Evolutionary conservation across 1,139 yeast genomes (phyloP), one percentile per base, ranked within the genome.

Genomic region (Diutina neorugosa): DNA sequence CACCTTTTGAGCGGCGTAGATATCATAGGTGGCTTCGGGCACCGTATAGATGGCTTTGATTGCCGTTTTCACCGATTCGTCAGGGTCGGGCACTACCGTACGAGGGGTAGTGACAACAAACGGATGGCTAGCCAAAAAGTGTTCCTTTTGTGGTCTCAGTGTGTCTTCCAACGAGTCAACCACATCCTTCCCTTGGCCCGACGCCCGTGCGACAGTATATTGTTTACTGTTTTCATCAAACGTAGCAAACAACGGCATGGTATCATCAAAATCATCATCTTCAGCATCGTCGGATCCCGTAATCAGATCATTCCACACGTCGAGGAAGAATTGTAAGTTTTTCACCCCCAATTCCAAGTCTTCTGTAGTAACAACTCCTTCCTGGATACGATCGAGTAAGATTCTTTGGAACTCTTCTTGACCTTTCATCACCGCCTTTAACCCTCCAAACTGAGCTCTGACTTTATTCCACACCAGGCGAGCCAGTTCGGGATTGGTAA

Each of bases 361-460:
- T 18, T 46, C 50, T 2, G 50, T 27, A 1, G 50, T 46, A 1
- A 46, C 50, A 0, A 46, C 16, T 1, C 50, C 50, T 27, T 46
- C 50, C 23, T 27, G 16, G 16, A 46, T 27, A 12, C 27, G 27
- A 16, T 25, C 50, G 14, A 27, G 27, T 6, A 46, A n/a, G 11
- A 46, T 46, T n/a, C n/a, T 8, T 18, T 46, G 50, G 41, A 46
- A 46, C 40, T 46, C 50, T 18, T 46, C 50, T 4, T 27, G 40
- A 1, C 50, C 50, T 2, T 27, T 25, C 40, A 46, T n/a, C 40
- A 46, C 50, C 40, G 50, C 50, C 11, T 25, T 25, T 6, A 46
- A 4, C 12, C 50, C 50, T 5, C 50, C 50, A 46, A 46, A 46
- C 18, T 46, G 50, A 7, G 21, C 21, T 23, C 50, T 20, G 5